phyloP scores from a whole-genome alignment of 257 asterid genomes.

The Nicotiana obtusifolia region DNA sequence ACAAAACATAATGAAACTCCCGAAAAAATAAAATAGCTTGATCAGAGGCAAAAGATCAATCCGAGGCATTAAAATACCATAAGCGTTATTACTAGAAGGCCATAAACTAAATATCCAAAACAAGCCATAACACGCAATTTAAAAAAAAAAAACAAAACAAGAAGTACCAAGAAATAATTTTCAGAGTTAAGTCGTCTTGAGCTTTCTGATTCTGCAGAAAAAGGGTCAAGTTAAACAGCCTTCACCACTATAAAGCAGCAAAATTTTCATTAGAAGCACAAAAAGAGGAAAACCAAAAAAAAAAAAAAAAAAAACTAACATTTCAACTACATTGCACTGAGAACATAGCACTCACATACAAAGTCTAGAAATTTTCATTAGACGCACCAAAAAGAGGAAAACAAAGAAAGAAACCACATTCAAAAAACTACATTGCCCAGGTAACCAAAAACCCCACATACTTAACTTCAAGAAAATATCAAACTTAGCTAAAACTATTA shows the following conservation, averaged over 20 bases:
- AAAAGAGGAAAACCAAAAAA: too few relatives aligned
- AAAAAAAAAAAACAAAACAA: not conserved
- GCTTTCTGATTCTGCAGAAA: not conserved
- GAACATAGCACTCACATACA: not conserved
- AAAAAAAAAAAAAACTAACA: not conserved
- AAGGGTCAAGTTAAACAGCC: not conserved
- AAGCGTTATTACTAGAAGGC: not conserved
- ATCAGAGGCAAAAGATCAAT: not conserved
- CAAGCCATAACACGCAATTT: not conserved
- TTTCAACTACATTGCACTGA: not conserved
- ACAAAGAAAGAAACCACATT: not conserved
- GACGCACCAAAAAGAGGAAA: not conserved
- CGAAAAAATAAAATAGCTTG: not conserved
- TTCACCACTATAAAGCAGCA: not conserved
- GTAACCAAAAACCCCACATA: not conserved
- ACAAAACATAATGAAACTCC: not conserved
- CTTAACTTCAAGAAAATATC: not conserved
- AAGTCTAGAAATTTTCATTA: not conserved
- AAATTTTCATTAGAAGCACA: not conserved
- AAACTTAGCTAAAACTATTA: too few relatives aligned
- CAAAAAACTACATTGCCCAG: not conserved
- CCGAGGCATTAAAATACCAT: not conserved
- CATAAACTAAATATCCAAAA: not conserved
- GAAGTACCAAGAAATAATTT: not conserved
- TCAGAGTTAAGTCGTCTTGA: not conserved